Conservation (phyloP, 2,329 filamentous ascomycete species). For the Fusarium tjaetaba region DNA sequence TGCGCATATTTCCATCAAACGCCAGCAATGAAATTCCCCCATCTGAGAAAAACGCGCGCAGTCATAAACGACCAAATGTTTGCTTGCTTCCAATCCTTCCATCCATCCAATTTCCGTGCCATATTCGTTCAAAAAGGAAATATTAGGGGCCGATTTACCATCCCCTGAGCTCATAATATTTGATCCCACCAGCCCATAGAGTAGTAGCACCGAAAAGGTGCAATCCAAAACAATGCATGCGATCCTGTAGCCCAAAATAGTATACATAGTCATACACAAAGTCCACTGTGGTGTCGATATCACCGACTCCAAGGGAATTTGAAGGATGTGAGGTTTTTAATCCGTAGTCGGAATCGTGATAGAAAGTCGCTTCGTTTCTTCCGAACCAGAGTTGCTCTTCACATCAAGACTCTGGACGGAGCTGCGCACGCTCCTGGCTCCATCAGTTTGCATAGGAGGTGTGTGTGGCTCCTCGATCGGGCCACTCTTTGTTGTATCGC, state of each 20-base stretch:
- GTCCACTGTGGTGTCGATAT: not conserved
- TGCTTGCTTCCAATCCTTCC: slow-evolving; percentile 10
- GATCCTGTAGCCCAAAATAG: slow-evolving; percentile 29
- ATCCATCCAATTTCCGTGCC: slow-evolving; percentile 18
- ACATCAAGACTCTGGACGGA: slow-evolving; percentile 44
- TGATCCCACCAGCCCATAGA: not conserved
- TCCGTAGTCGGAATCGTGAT: slow-evolving; percentile 43
- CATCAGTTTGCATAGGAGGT: slow-evolving; percentile 46
- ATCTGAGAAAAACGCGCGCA: not conserved
- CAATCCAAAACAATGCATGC: slow-evolving; percentile 25
- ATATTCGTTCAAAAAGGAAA: slow-evolving; percentile 23
- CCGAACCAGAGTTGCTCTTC: slow-evolving; percentile 37
- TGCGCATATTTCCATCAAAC: slow-evolving; percentile 30
- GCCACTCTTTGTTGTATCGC: slow-evolving; percentile 23
- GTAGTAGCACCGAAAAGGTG: not conserved
- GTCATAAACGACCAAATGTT: slow-evolving; percentile 1
- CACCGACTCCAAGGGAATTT: not conserved
- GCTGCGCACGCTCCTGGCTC: slow-evolving; percentile 37
- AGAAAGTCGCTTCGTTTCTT: slow-evolving; percentile 43
- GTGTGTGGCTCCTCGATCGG: slow-evolving; percentile 44
- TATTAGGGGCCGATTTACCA: not conserved
- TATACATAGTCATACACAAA: slow-evolving; percentile 41
- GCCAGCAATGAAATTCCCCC: slow-evolving; percentile 21
- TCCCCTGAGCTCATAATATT: slow-evolving; percentile 1
- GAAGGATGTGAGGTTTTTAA: slow-evolving; percentile 6